Evolutionary conservation across 1,284 basidiomycete species (phyloP), one percentile per base, ranked within the genome.

Genomic region (Trichosporon faecale): DNA sequence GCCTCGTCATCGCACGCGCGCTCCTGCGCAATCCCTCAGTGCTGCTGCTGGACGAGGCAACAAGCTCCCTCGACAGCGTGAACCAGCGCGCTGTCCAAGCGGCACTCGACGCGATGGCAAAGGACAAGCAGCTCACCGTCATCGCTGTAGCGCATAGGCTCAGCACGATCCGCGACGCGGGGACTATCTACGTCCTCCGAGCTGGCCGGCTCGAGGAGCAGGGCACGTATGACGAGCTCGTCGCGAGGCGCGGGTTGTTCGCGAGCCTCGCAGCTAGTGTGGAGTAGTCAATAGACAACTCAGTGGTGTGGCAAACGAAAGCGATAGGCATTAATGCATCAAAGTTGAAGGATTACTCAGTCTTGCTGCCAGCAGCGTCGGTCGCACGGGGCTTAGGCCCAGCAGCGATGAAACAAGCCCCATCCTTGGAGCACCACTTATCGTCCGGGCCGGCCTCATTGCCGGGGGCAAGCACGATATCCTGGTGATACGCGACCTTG

Each of bases 121-220:
- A 87, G 67, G 87, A 88, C 21, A 85, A 90, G 65, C 88, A 90
- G 73, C 93, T 94, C 63, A 95, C 93, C 1, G 94, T 93, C 72
- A 85, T 97, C 60, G 89, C 96, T 68, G 93, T 94, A 29, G 94
- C 94, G 0, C 94, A 96, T 82, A 86, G 94, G 68, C 79, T 94
- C 64, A 92, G 90, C 27, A 93, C 91, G 9, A 94, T 94, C 72
- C 92, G 91, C 21, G 86, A 91, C 69, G 93, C 91, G 1, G 92
- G 94, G 77, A 86, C 91, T 33, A 92, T 95, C 65, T 90, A 93
- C 8, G 93, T 95, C 16, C 86, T 97, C 11, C 52, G 52, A 2
- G 25, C 52, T 0, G 52, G 52, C 11, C 23, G 25, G 2, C 11
- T 55, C 2, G 52, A 55, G 52, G 52, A 55, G 23, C 52, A 55